Conservation (phyloP, 139 green algal species). For the Chlamydomonas sphaeroides region DNA sequence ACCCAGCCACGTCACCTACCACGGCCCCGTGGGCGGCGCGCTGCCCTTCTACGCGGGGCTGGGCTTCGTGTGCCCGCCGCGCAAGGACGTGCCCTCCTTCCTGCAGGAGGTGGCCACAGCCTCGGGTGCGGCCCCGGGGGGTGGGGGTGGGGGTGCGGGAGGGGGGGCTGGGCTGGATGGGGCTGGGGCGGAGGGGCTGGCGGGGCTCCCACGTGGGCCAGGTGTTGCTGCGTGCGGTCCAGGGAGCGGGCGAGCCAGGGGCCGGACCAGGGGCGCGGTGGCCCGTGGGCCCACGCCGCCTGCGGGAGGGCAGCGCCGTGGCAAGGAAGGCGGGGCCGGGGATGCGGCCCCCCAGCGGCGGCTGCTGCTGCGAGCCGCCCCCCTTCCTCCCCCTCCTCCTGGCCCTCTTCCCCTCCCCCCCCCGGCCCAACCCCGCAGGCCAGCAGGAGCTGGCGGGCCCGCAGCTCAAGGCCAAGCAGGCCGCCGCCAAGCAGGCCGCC, state of each 20-base stretch:
- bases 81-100: constrained; percentile 81
- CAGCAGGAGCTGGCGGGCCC: constrained; percentile 34
- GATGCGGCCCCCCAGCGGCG: too few species aligned
- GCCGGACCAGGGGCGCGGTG: too few species aligned
- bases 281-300: too few species aligned
- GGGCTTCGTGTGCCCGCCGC: constrained; percentile 71
- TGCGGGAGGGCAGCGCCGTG: too few species aligned
- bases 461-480: constrained; percentile 30
- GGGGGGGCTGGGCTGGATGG: too few species aligned
- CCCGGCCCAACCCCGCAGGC: neutral
- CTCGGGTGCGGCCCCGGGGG: constrained; percentile 36
- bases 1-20: constrained; percentile 63
- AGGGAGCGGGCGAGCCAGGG: too few species aligned
- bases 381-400: too few species aligned
- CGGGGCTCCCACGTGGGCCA: too few species aligned
- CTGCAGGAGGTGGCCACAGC: constrained; percentile 75
- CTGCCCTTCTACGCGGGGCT: constrained; percentile 72
- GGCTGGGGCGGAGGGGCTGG: too few species aligned
- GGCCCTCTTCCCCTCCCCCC: too few species aligned
- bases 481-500: neutral
- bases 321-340: neutral
- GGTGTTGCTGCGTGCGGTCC: too few species aligned
- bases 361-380: too few species aligned
- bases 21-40: constrained; percentile 69
- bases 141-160: neutral